Evolutionary conservation across 192 early-diverging fungal species (phyloP).

Genomic region (Coemansia reversa): DNA sequence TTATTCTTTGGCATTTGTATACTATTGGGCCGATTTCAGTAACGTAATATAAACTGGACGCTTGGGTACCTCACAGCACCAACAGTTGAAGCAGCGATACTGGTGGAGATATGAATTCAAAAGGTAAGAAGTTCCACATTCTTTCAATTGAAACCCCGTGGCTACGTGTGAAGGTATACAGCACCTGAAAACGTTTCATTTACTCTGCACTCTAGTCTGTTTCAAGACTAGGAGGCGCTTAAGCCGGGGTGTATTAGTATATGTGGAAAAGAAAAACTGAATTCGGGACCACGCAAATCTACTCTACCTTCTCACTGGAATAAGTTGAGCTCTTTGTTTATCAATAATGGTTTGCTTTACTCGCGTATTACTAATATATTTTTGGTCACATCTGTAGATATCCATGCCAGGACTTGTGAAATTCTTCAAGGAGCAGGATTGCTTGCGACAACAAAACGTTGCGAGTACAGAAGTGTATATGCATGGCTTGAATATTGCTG

Average conservation of each 20-base stretch:
- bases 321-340: neutral
- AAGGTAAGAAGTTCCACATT: neutral
- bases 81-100: neutral
- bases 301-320: neutral
- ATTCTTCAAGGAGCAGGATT: neutral
- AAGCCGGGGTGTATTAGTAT: neutral
- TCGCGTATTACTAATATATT: neutral
- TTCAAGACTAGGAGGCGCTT: neutral
- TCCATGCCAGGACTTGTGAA: neutral
- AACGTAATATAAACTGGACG: neutral
- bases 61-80: neutral
- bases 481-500: neutral
- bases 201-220: neutral
- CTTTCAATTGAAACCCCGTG: neutral
- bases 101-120: neutral
- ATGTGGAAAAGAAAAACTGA: neutral
- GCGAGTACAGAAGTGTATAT: neutral
- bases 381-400: neutral
- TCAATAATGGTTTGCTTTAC: neutral
- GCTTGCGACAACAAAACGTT: neutral
- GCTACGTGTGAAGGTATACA: neutral
- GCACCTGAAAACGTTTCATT: neutral
- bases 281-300: neutral
- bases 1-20: neutral
- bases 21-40: neutral